Base-by-base conservation (phyloP, 805 yeast species). In the Myxozyma neotropica region DNA sequence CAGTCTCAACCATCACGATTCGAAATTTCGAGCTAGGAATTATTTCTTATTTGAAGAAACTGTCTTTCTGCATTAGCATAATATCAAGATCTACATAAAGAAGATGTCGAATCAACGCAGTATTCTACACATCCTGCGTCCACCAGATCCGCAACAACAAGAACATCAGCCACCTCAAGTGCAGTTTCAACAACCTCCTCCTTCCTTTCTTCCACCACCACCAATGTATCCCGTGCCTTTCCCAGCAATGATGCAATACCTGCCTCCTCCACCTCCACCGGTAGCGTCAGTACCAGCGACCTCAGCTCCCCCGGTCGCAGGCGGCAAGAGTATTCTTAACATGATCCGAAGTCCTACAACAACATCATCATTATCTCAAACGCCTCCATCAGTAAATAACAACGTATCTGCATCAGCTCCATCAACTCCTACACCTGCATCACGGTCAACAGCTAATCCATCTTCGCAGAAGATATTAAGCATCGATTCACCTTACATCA, bases 51-150 rank as follows among this genome's bases (percentile, higher is more conserved):
- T 8, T 38, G 8, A 38, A 38, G 21, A n/a, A n/a, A n/a, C n/a
- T n/a, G n/a, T n/a, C n/a, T n/a, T 39, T 4, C 2, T 8, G 17
- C 21, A 38, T 42, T 6, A 21, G 46, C 8, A 3, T 26, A 21
- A n/a, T 29, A 2, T 15, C n/a, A 15, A 4, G 2, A 29, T 27
- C 15, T 1, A 31, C n/a, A 33, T n/a, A 6, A 17, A 10, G n/a
- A 36, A 21, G 4, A 53, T 44, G 57, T 17, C 53, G 26, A 38
- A 27, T 27, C 53, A 39, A 23, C 53, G 54, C 19, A 58, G 61
- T 36, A 58, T 58, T 13, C 40, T 58, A 3, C 61, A 58, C 26
- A 53, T 58, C 24, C 45, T 58, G 19, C 57, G 38, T 15, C 53
- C 38, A 12, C 45, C 42, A 7, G 46, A 33, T 24, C 49, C 55